phyloP scores from a whole-genome alignment of 75 land plant genomes.

The Cunninghamia lanceolata region DNA sequence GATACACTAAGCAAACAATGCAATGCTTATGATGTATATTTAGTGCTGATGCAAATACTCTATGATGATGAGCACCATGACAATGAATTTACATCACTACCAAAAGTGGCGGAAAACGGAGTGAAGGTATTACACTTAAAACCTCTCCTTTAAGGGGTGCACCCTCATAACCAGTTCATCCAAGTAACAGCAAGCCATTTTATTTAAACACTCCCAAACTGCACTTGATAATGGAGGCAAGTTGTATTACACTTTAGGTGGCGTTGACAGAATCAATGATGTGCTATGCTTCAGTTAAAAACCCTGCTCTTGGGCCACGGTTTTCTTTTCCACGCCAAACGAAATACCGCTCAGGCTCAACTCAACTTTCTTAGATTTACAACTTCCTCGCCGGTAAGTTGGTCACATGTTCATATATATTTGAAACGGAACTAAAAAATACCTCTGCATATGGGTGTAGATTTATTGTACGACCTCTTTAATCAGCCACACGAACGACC shows the following conservation, averaged over 20 bases:
- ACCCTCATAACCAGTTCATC: no score
- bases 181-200: no score
- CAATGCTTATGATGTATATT: no score
- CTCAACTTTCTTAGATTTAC: neutral
- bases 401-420: neutral
- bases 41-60: no score
- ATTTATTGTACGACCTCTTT: neutral
- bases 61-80: no score
- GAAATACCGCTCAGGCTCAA: neutral
- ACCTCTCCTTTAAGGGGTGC: no score
- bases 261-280: neutral
- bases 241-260: neutral
- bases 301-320: neutral
- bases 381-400: neutral
- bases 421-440: neutral
- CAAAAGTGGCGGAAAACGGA: no score
- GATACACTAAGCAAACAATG: no score
- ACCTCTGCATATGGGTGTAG: neutral
- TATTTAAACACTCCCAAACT: no score
- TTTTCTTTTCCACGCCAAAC: neutral
- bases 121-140: no score
- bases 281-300: neutral
- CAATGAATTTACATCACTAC: no score
- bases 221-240: no score
- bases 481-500: neutral